Evolutionary conservation across 2,329 filamentous ascomycete species (phyloP).

Genomic region (Aureobasidium sp.): DNA sequence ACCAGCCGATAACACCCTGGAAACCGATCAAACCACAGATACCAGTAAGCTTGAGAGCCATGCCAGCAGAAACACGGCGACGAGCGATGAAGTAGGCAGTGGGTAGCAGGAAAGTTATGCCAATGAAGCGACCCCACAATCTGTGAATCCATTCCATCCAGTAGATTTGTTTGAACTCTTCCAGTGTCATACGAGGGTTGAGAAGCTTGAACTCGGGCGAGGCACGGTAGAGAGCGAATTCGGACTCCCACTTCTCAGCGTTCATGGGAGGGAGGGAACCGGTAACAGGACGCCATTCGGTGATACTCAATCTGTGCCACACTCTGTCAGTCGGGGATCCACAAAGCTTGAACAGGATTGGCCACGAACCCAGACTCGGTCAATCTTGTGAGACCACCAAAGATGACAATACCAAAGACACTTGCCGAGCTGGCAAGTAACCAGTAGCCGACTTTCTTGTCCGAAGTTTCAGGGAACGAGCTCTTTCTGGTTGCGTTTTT

Average conservation of each 20-base stretch:
- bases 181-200: constrained; percentile 86
- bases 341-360: background rate
- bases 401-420: constrained; percentile 95
- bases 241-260: constrained; percentile 76
- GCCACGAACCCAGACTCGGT: constrained; percentile 81
- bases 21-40: constrained; percentile 88
- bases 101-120: constrained; percentile 80
- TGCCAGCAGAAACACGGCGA: constrained; percentile 66
- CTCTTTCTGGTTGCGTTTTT: background rate
- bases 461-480: constrained; percentile 54
- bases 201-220: constrained; percentile 89
- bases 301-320: constrained; percentile 73
- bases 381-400: constrained; percentile 84
- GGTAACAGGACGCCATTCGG: constrained; percentile 96
- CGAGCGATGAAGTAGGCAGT: constrained; percentile 81
- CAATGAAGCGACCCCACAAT: constrained; percentile 87
- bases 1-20: constrained; percentile 95
- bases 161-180: constrained; percentile 97
- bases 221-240: constrained; percentile 85
- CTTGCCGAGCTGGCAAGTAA: constrained; percentile 82
- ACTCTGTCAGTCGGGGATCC: background rate
- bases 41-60: constrained; percentile 69
- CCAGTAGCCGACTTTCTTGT: constrained; percentile 82
- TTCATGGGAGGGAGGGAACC: constrained; percentile 80
- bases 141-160: constrained; percentile 99